Evolutionary conservation across 345 rosid species (phyloP).

Genomic region (Hirschfeldia incana): DNA sequence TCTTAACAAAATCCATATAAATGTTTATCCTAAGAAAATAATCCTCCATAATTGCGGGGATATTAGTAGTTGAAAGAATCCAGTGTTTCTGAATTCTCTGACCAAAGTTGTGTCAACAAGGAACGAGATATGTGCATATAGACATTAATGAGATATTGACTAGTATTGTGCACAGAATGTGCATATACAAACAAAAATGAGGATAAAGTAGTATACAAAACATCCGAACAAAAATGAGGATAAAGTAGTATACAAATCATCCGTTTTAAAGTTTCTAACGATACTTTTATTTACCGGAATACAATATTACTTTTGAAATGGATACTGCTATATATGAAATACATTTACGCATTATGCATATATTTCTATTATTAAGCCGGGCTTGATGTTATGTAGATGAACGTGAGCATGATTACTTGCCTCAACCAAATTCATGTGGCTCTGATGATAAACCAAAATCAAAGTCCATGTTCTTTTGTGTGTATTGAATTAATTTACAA

Average conservation of each 20-base stretch:
- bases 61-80: conserved; percentile 38
- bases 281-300: neutral
- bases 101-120: conserved; percentile 38
- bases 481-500: neutral
- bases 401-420: no score
- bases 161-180: neutral
- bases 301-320: neutral
- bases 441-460: neutral
- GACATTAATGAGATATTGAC: neutral
- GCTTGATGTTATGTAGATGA: no score
- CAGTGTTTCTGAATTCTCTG: conserved; percentile 12
- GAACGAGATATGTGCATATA: conserved; percentile 24
- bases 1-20: conserved; percentile 17
- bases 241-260: neutral
- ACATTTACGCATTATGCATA: no score
- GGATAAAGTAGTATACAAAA: neutral
- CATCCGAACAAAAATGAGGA: neutral
- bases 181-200: neutral
- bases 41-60: conserved; percentile 31
- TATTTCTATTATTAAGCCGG: no score
- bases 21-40: conserved; percentile 19
- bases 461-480: neutral
- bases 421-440: neutral
- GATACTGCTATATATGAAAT: no score
- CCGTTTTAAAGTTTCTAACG: neutral